These are phyloP conservation scores for Diutina pseudorugosa DNA, from an alignment of 1,139 yeast species.

Conservation along the genomic window DNA sequence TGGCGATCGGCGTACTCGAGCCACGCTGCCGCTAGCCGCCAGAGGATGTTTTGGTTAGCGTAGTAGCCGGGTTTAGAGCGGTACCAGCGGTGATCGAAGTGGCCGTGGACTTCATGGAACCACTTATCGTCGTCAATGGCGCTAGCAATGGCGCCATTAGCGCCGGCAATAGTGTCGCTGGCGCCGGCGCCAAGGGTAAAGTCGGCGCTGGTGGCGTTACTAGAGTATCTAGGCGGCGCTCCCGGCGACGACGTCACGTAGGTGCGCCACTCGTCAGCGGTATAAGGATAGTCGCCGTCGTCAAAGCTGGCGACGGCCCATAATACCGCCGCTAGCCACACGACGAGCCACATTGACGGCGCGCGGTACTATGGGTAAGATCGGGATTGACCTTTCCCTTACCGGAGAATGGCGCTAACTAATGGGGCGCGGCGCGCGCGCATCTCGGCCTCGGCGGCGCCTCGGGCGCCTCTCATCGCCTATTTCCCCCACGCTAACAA, in stretches of 20 bases:
- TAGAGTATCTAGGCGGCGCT: not conserved
- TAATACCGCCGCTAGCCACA: not conserved
- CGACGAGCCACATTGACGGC: not conserved
- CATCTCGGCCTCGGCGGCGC: no score
- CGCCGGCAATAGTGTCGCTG: not conserved
- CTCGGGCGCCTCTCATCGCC: no score
- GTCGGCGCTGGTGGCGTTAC: not conserved
- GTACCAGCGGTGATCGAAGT: not conserved
- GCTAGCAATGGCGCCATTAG: not conserved
- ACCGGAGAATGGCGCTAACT: no score
- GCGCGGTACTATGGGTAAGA: no score
- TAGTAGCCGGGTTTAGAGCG: not conserved
- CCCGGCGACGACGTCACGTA: not conserved
- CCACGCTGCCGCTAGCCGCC: constrained; percentile 40
- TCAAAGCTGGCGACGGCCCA: not conserved
- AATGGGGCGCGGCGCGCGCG: no score
- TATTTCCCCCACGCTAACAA: no score
- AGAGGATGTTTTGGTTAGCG: not conserved
- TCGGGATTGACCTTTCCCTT: no score
- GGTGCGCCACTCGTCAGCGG: not conserved
- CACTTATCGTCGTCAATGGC: not conserved
- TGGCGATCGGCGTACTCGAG: constrained; percentile 30
- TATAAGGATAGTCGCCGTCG: constrained; percentile 1
- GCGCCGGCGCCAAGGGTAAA: not conserved
- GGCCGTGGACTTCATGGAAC: not conserved